Base-by-base conservation (phyloP, 306 rosid species). In the Fagus crenata region DNA sequence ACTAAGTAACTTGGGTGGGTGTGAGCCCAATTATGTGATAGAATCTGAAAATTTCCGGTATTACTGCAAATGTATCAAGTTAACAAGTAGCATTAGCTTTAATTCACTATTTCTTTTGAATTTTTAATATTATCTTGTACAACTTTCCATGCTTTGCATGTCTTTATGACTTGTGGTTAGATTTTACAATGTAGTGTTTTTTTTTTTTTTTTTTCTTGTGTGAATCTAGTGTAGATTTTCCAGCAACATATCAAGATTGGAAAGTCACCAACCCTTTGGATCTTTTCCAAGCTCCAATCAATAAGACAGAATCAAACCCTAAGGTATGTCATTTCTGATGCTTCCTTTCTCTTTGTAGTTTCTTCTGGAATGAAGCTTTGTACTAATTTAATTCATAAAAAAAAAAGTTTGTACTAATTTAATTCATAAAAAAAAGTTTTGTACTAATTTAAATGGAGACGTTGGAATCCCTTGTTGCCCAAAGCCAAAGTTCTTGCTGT, bases 221-320 rank as follows among this genome's bases (percentile, higher is more conserved):
- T 74, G 75, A 71, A 86, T 94, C 81, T 92, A 94, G 97, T 89
- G 88, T 94, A 88, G 98, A 94, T 90, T 94, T 92, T 83, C 97
- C 96, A 17, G 77, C 78, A 75, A 77, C 61, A 83, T 88, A 90
- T 86, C 97, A 89, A 89, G 89, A 94, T 86, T 94, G 98, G 98
- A 4, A 82, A 35, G 75, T 81, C 42, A 94, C 97, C 40, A 85
- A 94, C 77, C 98, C 98, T 36, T 73, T 88, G 67, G 97, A 94
- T 86, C 97, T 94, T 75, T 94, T 90, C 85, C 80, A 92, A 78
- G 97, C 98, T 64, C 93, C 88, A 71, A 81, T 89, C 73, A 35
- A 78, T 56, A 92, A 90, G 91, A 71, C 51, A 56, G 98, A 92
- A 80, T 82, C 97, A 80, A 94, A 94, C 84, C 97, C 97, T 39